Evolutionary conservation across 2,329 filamentous ascomycete species (phyloP).

Genomic region (Talaromyces rugulosus): DNA sequence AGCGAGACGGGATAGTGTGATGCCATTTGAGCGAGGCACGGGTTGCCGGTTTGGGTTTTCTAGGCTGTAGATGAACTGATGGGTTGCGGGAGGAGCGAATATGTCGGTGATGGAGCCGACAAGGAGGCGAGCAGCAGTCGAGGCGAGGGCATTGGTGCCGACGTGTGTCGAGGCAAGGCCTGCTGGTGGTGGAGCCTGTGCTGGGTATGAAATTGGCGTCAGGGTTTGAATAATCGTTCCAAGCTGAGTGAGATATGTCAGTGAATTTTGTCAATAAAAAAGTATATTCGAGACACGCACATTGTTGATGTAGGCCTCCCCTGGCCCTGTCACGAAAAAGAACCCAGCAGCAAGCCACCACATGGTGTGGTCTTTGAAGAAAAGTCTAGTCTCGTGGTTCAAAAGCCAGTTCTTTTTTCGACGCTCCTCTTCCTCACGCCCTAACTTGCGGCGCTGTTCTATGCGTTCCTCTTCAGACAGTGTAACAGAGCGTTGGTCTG

Average conservation of each 20-base stretch:
- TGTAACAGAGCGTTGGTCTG: slow-evolving; percentile 37
- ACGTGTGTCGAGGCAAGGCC: slow-evolving; percentile 76
- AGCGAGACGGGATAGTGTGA: slow-evolving; percentile 67
- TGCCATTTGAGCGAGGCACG: slow-evolving; percentile 26
- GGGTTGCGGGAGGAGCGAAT: slow-evolving; percentile 66
- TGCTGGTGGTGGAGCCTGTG: slow-evolving; percentile 48
- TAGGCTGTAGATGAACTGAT: slow-evolving; percentile 51
- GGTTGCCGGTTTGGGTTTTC: slow-evolving; percentile 28
- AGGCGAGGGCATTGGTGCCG: slow-evolving; percentile 84
- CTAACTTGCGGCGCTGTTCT: slow-evolving; percentile 34
- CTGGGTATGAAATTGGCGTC: slow-evolving; percentile 57
- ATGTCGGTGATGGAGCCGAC: slow-evolving; percentile 86
- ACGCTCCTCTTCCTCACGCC: slow-evolving; percentile 51
- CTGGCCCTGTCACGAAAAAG: slow-evolving; percentile 87
- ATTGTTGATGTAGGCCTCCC: slow-evolving; percentile 98
- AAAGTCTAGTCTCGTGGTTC: slow-evolving; percentile 83
- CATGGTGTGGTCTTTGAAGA: slow-evolving; percentile 87
- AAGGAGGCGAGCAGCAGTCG: slow-evolving; percentile 82
- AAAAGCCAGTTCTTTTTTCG: slow-evolving; percentile 85
- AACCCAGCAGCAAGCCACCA: slow-evolving; percentile 91
- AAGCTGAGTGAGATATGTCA: slow-evolving; percentile 43
- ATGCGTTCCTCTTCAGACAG: slow-evolving; percentile 42
- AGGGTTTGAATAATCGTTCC: slow-evolving; percentile 89
- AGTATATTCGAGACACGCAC: slow-evolving; percentile 25
- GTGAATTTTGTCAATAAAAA: not conserved